A percentile compares a stretch with the other conserved stretches of the same genome.
Evolutionary conservation across 1,284 basidiomycete species (phyloP).

Genomic region (Ceratorhiza oryzae-sativae): DNA sequence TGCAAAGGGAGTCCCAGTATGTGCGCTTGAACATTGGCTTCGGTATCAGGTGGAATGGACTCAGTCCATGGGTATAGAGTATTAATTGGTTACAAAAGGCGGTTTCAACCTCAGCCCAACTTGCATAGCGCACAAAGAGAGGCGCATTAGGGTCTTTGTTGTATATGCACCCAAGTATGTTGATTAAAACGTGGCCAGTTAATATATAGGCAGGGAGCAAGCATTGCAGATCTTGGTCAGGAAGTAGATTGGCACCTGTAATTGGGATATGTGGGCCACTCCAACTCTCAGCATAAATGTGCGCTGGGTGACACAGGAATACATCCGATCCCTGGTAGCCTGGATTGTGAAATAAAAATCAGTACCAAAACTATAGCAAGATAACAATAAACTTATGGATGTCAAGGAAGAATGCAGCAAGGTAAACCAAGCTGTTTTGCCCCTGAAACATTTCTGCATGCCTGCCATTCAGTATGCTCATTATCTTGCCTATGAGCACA

Average conservation of each 20-base stretch:
- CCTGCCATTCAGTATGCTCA: slow-evolving; percentile 26
- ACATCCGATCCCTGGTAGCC: neutral
- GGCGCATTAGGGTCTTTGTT: slow-evolving; percentile 1
- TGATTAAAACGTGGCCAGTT: slow-evolving; percentile 17
- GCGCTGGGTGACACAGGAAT: neutral
- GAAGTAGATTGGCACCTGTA: neutral
- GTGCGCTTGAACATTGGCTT: neutral
- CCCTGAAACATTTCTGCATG: slow-evolving; percentile 38
- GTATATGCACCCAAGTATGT: slow-evolving; percentile 1
- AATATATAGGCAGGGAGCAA: slow-evolving; percentile 29
- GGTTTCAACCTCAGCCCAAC: neutral
- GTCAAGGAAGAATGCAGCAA: slow-evolving; percentile 38
- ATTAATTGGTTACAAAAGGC: slow-evolving; percentile 5
- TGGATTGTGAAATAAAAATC: neutral
- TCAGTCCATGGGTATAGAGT: neutral
- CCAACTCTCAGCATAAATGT: neutral
- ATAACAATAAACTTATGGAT: slow-evolving; percentile 1
- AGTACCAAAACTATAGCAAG: neutral
- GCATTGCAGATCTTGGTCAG: slow-evolving; percentile 20
- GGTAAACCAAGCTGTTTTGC: slow-evolving; percentile 11
- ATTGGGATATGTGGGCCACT: neutral
- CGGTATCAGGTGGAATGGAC: slow-evolving; percentile 12
- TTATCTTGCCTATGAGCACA: slow-evolving; percentile 15
- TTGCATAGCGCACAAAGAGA: slow-evolving; percentile 7
- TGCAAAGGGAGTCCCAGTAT: slow-evolving; percentile 3